Base-by-base conservation (phyloP, 192 early-diverging fungal genomes). In the Coemansia sp. region DNA sequence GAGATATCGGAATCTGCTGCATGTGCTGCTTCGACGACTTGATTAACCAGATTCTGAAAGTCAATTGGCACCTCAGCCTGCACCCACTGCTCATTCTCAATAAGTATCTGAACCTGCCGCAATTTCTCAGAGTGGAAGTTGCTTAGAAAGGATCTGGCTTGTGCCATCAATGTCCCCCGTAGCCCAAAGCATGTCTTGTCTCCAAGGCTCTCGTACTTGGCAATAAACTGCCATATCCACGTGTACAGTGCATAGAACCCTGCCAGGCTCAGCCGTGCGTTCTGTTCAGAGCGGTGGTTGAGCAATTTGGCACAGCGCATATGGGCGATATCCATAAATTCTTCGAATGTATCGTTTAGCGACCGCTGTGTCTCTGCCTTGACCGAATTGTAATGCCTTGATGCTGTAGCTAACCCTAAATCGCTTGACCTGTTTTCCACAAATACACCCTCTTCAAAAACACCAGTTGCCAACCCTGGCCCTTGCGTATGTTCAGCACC, bases 1-100 rank as follows among this genome's bases (percentile, higher is more conserved):
- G 58, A 25, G 25, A 25, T 33, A 29, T 50, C 57, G 0, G 23
- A 33, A 54, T 32, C 57, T 6, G 50, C 20, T 1, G 32, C 56
- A 8, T 56, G 63, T 0, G 84, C 80, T 17, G 86, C 86, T 1
- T 84, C 72, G 24, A 88, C 84, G 11, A 95, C 85, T 42, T 87
- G 79, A 29, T 94, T 87, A 6, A 90, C 89, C 46, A 95, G 91
- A 17, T 85, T 72, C 70, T 99, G 97, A 59, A 95, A 99, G 63
- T 97, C 95, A 60, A 89, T 83, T 0, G 95, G 94, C n/a, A 99
- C 92, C 61, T 92, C 92, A 10, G 92, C 88, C 68, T 93, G 93
- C 23, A 86, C 82, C 97, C 97, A 99, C 79, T 96, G 94, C 72
- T 99, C 97, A 73, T 93, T 96, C 66, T 98, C 97, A 58, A 99